These are phyloP conservation scores for Crassisporium funariophilum DNA, from an alignment of 768 basidiomycete species.

Conservation along the genomic window DNA sequence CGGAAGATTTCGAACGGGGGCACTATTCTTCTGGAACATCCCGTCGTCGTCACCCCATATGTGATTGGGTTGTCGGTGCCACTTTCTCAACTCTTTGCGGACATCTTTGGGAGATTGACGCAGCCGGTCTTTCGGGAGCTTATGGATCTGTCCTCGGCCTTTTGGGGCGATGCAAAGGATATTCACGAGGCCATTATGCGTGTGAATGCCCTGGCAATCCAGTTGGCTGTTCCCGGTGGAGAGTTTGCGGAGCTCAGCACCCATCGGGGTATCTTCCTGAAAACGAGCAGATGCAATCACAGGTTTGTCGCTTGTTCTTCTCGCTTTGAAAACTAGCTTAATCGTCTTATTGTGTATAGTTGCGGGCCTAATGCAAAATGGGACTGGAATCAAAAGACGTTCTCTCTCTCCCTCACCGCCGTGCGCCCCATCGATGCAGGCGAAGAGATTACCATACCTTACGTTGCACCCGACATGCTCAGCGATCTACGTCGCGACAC, in stretches of 20 bases:
- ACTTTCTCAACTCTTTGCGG: conserved; percentile 24
- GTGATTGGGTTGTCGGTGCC: conserved; percentile 26
- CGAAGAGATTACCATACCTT: conserved; percentile 42
- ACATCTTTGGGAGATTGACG: conserved; percentile 29
- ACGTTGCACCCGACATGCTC: conserved; percentile 27
- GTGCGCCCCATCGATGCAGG: conserved; percentile 34
- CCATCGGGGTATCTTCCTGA: conserved; percentile 39
- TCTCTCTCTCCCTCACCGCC: conserved; percentile 34
- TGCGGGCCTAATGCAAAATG: conserved; percentile 42
- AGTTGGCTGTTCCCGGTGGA: conserved; percentile 27
- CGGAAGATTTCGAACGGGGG: conserved; percentile 21
- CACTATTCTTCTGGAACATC: conserved; percentile 33
- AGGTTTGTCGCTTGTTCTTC: conserved; percentile 29
- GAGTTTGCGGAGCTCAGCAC: conserved; percentile 25
- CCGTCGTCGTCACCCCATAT: conserved; percentile 34
- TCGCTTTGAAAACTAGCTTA: background rate
- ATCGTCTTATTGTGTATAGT: conserved; percentile 18
- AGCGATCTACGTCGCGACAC: conserved; percentile 20
- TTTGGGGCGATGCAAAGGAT: conserved; percentile 9
- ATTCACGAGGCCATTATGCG: conserved; percentile 30
- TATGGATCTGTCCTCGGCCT: conserved; percentile 19
- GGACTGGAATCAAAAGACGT: conserved; percentile 36
- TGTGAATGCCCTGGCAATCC: conserved; percentile 34
- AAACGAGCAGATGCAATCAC: conserved; percentile 41
- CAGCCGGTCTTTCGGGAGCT: conserved; percentile 18